phyloP scores from a whole-genome alignment of 2,329 filamentous ascomycete species.

The Fusarium fracticaudum region DNA sequence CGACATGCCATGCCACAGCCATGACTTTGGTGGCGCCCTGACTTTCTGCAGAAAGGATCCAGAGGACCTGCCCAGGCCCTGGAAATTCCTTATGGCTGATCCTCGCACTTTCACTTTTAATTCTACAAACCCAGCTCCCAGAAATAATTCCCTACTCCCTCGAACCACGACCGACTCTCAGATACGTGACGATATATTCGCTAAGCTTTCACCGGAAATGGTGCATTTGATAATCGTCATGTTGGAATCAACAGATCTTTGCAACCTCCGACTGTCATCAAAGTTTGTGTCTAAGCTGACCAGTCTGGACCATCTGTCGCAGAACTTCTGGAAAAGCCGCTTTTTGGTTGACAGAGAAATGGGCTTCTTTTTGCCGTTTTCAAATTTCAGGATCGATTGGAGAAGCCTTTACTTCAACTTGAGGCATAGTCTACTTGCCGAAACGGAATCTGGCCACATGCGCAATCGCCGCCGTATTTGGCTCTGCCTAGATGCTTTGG shows the following conservation, averaged over 20 bases:
- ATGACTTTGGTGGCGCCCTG: neutral
- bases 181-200: neutral
- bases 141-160: neutral
- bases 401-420: neutral
- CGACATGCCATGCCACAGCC: neutral
- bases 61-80: neutral
- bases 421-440: neutral
- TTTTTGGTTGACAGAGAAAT: neutral
- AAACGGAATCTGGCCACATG: neutral
- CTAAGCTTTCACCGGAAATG: neutral
- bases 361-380: neutral
- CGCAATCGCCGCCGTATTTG: neutral
- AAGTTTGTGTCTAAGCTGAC: neutral
- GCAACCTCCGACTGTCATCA: neutral
- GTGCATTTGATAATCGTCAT: neutral
- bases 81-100: neutral
- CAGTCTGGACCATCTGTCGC: neutral
- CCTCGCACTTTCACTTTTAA: neutral
- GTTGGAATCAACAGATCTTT: neutral
- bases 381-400: neutral
- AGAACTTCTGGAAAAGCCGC: neutral
- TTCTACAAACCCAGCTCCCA: neutral
- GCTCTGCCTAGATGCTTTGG: neutral
- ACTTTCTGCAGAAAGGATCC: neutral
- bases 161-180: rapidly evolving